A percentile compares a stretch with the other conserved stretches of the same genome.
Conservation (phyloP, 345 rosid species). For the Gynandropsis gynandra region DNA sequence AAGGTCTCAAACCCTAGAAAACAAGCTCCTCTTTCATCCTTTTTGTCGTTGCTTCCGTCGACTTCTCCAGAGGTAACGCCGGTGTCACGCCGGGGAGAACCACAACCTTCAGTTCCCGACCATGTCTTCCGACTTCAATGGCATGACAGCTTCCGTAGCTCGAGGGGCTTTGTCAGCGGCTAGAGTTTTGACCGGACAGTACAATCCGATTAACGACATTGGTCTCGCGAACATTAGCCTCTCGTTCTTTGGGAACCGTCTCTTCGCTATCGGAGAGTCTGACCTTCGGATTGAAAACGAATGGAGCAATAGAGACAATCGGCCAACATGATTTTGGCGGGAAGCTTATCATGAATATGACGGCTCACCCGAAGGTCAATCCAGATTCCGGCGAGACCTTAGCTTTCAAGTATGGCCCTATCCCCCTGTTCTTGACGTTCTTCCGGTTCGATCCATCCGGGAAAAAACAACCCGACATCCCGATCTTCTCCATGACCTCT, state of each 20-base stretch:
- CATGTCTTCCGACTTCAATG: constrained; percentile 31
- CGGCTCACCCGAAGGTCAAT: constrained; percentile 32
- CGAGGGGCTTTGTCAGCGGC: constrained; percentile 29
- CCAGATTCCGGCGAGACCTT: constrained; percentile 26
- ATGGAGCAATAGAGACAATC: constrained; percentile 27
- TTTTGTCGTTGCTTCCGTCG: too few relatives aligned
- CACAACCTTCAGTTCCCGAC: too few relatives aligned
- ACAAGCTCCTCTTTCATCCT: too few relatives aligned
- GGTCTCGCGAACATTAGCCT: constrained; percentile 31
- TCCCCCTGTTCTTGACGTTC: constrained; percentile 28
- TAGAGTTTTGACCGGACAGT: constrained; percentile 29
- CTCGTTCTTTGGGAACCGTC: constrained; percentile 28
- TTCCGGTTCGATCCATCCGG: constrained; percentile 30
- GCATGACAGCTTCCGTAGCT: constrained; percentile 24
- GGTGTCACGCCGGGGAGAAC: too few relatives aligned
- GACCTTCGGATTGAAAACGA: constrained; percentile 18
- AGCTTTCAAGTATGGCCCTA: constrained; percentile 32
- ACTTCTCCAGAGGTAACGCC: too few relatives aligned
- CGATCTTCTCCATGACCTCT: constrained; percentile 29
- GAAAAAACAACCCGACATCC: constrained; percentile 23
- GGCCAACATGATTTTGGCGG: constrained; percentile 32
- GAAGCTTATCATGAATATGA: constrained; percentile 28
- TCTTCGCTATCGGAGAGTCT: constrained; percentile 33
- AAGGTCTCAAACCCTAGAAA: too few relatives aligned
- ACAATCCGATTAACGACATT: constrained; percentile 26